Evolutionary conservation across 1,139 yeast genomes (phyloP).

Genomic region (Blastobotrys indianensis): DNA sequence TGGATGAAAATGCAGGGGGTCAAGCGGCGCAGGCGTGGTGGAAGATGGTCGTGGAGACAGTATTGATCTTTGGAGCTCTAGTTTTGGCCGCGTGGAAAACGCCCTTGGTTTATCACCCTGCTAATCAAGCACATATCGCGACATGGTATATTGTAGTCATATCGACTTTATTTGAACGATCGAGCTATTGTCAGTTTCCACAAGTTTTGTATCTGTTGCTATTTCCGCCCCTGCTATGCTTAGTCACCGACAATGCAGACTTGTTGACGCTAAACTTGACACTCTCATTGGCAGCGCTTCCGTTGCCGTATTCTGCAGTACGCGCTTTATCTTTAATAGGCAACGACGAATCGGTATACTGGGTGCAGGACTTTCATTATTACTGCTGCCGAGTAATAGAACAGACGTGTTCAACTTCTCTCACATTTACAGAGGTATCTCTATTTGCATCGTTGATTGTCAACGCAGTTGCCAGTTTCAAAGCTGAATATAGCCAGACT

Average conservation of each 20-base stretch:
- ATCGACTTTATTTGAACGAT: not conserved
- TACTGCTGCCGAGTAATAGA: slow-evolving; percentile 12
- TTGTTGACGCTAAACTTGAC: slow-evolving; percentile 2
- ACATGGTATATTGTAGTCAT: not conserved
- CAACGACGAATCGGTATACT: not conserved
- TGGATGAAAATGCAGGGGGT: too few relatives aligned
- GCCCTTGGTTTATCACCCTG: slow-evolving; percentile 1
- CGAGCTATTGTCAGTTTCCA: slow-evolving; percentile 1
- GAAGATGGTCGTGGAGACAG: slow-evolving; percentile 1
- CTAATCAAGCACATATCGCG: not conserved
- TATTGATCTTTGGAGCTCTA: not conserved
- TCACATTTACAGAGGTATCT: slow-evolving; percentile 21
- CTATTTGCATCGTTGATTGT: slow-evolving; percentile 22
- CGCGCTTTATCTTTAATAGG: not conserved
- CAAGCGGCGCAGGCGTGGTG: not conserved
- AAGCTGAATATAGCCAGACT: slow-evolving; percentile 6
- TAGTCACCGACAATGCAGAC: slow-evolving; percentile 5
- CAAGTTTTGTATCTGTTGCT: slow-evolving; percentile 8
- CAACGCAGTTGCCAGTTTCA: not conserved
- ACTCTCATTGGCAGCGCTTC: slow-evolving; percentile 6
- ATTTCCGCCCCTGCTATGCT: slow-evolving; percentile 7
- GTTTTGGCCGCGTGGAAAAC: not conserved
- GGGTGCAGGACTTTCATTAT: slow-evolving; percentile 22
- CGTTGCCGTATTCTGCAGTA: not conserved
- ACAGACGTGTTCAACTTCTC: slow-evolving; percentile 19